phyloP scores from a whole-genome alignment of 148 eudicot genomes.

The Diospyros lotus region DNA sequence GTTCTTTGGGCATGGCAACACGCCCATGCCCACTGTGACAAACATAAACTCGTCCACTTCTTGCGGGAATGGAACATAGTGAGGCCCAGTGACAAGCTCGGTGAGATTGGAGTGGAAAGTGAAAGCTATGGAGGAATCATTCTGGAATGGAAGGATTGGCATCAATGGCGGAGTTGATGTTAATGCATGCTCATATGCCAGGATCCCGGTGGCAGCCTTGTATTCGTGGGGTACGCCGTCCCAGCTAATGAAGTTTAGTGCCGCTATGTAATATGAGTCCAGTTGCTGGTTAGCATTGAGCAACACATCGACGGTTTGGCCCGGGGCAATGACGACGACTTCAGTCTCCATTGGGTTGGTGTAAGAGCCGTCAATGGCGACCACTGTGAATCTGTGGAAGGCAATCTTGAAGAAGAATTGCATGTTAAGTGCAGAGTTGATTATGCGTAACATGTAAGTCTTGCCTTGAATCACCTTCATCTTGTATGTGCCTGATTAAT shows the following conservation, averaged over 20 bases:
- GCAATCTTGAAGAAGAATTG: slow-evolving; percentile 67
- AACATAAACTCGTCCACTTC: slow-evolving; percentile 53
- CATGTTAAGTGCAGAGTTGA: slow-evolving; percentile 74
- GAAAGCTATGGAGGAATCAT: slow-evolving; percentile 51
- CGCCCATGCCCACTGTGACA: slow-evolving; percentile 50
- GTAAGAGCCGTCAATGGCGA: slow-evolving; percentile 68
- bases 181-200: slow-evolving; percentile 24
- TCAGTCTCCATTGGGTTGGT: slow-evolving; percentile 44
- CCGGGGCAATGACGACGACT: slow-evolving; percentile 54
- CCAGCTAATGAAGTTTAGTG: slow-evolving; percentile 40
- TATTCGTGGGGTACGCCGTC: slow-evolving; percentile 30
- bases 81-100: slow-evolving; percentile 32
- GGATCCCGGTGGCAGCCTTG: slow-evolving; percentile 58
- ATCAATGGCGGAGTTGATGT: slow-evolving; percentile 22
- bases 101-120: slow-evolving; percentile 47
- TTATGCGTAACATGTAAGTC: slow-evolving; percentile 61
- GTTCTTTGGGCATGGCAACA: slow-evolving; percentile 39
- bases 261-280: slow-evolving; percentile 62
- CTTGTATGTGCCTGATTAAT: slow-evolving; percentile 29
- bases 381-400: slow-evolving; percentile 60
- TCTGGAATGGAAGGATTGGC: slow-evolving; percentile 56
- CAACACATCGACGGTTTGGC: slow-evolving; percentile 72
- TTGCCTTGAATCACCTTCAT: slow-evolving; percentile 46
- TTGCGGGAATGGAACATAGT: slow-evolving; percentile 38
- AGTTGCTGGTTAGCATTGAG: slow-evolving; percentile 38